Base-by-base conservation (phyloP, 2,329 filamentous ascomycete species). In the Neocucurbitaria cava region DNA sequence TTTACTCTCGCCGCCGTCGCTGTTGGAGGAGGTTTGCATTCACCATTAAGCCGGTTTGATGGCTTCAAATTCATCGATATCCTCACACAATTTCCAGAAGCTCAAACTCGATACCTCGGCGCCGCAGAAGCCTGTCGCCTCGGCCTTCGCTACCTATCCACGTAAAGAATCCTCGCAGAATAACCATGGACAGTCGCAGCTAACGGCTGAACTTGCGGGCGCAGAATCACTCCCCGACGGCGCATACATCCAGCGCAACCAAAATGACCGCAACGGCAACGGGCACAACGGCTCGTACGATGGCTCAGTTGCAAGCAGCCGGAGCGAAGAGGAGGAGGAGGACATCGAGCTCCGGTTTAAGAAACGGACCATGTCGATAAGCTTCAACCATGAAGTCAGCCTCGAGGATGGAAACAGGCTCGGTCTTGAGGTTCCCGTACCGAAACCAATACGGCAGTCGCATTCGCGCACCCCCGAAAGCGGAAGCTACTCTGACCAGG, bases 61-160 rank as follows among this genome's bases (percentile, higher is more conserved):
- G 74, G 75, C 74, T 70, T 71, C 73, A 55, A 62, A 60, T 57
- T 60, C 31, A 31, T 31, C 72, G 65, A 69, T 69, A 61, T 71
- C 71, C 69, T 73, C 73, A 73, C 73, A 75, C 62, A 66, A 61
- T 64, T 77, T 77, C 69, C 74, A 74, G 69, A 77, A 77, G 63
- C 74, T 77, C 62, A 76, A 71, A 61, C 65, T 77, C 69, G 69
- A 77, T 58, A 77, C 72, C 52, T 66, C 68, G 52, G 54, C 70
- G 43, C 61, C 70, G 45, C 62, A 64, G 46, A 77, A 75, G 58
- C 70, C 68, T 23, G 61, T 69, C 43, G 63, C 69, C 49, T 76
- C 74, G 41, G 70, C 72, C 53, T 76, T 76, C 56, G 72, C 71
- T 49, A 70, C 73, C 39, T 70, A 76, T 55, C 61, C 69, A 38